A percentile compares a stretch with the other conserved stretches of the same genome.
Conservation (phyloP, 805 yeast species). For the Starmerella scarabaei region DNA sequence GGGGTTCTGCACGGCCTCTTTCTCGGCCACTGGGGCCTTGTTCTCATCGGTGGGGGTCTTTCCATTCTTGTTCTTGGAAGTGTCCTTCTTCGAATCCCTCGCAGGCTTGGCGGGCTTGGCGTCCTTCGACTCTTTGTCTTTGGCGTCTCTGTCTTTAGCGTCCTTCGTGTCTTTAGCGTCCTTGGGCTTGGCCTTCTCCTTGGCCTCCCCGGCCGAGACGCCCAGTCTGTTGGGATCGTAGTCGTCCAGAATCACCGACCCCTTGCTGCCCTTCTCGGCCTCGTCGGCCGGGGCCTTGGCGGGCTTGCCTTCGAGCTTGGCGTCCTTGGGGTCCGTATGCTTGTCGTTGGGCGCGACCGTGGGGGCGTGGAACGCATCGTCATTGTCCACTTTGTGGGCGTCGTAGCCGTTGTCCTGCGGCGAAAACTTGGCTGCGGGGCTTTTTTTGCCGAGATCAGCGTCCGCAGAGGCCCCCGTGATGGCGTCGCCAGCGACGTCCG, state of each 20-base stretch:
- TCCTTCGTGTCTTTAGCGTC: background rate
- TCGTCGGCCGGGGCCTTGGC: slow-evolving; percentile 10
- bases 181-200: slow-evolving; percentile 1
- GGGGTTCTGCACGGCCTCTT: background rate
- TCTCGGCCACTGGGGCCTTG: background rate
- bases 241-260: slow-evolving; percentile 27
- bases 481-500: background rate
- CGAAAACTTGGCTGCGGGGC: slow-evolving; percentile 26
- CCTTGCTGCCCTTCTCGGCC: slow-evolving; percentile 21
- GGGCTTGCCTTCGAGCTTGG: background rate
- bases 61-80: background rate
- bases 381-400: slow-evolving; percentile 18
- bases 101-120: background rate
- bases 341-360: slow-evolving; percentile 18
- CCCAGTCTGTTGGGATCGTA: slow-evolving; percentile 29
- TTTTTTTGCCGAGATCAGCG: slow-evolving; percentile 17
- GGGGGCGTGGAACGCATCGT: slow-evolving; percentile 24
- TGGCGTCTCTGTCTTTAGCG: slow-evolving; percentile 11
- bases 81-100: background rate
- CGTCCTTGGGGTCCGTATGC: slow-evolving; percentile 6
- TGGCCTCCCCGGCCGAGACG: slow-evolving; percentile 22
- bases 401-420: slow-evolving; percentile 27
- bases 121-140: background rate
- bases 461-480: background rate
- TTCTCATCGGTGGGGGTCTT: background rate